Conservation (phyloP, 2,329 filamentous ascomycete genomes). For the Aspergillus niger region DNA sequence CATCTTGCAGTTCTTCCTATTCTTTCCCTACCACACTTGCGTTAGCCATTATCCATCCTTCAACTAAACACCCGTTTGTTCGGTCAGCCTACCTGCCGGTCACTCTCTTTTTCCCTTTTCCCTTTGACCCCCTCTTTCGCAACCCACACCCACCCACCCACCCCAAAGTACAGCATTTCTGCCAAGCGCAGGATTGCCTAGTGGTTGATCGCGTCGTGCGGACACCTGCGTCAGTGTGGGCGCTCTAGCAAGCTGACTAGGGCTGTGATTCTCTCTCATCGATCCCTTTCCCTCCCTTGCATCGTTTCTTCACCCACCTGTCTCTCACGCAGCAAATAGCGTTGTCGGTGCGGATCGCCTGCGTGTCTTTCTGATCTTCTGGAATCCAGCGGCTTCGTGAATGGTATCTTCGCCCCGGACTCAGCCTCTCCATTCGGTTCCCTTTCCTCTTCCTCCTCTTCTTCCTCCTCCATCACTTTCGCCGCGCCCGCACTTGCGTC, state of each 20-base stretch:
- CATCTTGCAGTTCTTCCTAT: background rate
- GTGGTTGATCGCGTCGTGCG: constrained; percentile 27
- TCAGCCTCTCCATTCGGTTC: constrained; percentile 12
- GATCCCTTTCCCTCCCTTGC: constrained; percentile 31
- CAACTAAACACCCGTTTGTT: background rate
- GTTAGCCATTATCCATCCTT: background rate
- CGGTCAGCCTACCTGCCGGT: background rate
- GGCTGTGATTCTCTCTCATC: constrained; percentile 20
- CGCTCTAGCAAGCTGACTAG: constrained; percentile 23
- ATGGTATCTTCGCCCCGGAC: constrained; percentile 18
- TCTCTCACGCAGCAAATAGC: constrained; percentile 19
- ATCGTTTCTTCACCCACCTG: constrained; percentile 20
- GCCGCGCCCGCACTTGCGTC: constrained; percentile 15
- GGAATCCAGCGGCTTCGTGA: constrained; percentile 21
- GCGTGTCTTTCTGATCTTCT: constrained; percentile 21
- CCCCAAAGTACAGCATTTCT: constrained; percentile 24
- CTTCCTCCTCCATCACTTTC: constrained; percentile 3
- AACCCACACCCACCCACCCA: constrained; percentile 4
- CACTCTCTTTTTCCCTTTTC: constrained; percentile 3
- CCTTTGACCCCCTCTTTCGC: constrained; percentile 5
- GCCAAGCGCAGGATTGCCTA: constrained; percentile 25
- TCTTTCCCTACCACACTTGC: background rate
- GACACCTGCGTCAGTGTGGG: constrained; percentile 30
- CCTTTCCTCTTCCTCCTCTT: constrained; percentile 14
- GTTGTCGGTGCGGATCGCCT: constrained; percentile 18